Conservation (phyloP, 805 yeast species). For the Teunomyces pallodes region DNA sequence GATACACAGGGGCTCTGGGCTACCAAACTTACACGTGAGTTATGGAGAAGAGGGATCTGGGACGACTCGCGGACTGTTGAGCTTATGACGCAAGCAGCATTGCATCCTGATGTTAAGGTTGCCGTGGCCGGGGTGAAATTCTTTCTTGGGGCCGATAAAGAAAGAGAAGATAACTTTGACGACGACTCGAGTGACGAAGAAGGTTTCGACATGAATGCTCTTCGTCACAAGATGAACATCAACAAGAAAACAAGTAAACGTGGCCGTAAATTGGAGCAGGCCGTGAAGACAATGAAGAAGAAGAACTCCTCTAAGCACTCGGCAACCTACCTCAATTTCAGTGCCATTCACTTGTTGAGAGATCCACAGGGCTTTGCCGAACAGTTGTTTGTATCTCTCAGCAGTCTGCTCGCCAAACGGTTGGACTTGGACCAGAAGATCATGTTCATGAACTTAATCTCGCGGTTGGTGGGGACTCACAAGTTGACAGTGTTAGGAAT, state of each 20-base stretch:
- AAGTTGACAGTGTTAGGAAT: conserved; percentile 87
- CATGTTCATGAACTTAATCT: conserved; percentile 78
- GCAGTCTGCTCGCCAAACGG: conserved; percentile 64
- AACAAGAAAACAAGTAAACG: conserved; percentile 81
- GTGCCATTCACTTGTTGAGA: conserved; percentile 89
- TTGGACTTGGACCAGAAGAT: conserved; percentile 87
- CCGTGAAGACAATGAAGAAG: conserved; percentile 66
- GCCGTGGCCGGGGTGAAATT: conserved; percentile 87
- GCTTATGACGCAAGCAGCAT: conserved; percentile 92
- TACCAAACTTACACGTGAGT: conserved; percentile 86
- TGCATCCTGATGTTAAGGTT: conserved; percentile 83
- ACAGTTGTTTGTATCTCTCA: conserved; percentile 68
- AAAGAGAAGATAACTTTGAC: conserved; percentile 79
- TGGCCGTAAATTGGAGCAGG: conserved; percentile 74
- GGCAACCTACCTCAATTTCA: conserved; percentile 78
- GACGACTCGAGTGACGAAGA: conserved; percentile 70
- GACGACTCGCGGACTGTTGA: conserved; percentile 97
- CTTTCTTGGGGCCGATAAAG: conserved; percentile 93
- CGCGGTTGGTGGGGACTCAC: conserved; percentile 91
- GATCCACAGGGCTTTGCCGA: conserved; percentile 99
- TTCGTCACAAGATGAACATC: conserved; percentile 78
- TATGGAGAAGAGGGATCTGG: conserved; percentile 99
- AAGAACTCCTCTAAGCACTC: conserved; percentile 53
- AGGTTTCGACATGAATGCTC: conserved; percentile 65
- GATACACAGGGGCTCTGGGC: conserved; percentile 91